These are phyloP conservation scores for Diaporthe amygdali DNA, from an alignment of 2,329 filamentous ascomycete genomes.

Conservation along the genomic window DNA sequence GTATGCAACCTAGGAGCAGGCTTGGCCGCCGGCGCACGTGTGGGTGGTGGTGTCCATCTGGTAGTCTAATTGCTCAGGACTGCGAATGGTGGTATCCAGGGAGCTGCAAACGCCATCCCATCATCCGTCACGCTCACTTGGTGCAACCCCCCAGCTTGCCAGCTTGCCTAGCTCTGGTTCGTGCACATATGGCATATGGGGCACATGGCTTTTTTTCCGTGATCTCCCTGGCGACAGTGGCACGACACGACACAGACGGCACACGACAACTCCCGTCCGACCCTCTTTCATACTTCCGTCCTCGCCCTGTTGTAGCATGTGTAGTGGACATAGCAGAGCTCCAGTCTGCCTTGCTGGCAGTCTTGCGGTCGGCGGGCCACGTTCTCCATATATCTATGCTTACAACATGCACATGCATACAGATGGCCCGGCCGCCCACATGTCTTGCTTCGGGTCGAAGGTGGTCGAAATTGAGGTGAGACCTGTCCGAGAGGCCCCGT, in stretches of 20 bases:
- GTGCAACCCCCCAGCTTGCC: neutral
- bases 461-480: conserved; percentile 11
- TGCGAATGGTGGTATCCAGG: neutral
- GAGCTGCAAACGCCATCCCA: neutral
- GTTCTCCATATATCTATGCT: neutral
- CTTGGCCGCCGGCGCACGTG: neutral
- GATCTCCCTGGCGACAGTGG: conserved; percentile 7
- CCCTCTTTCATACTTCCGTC: neutral
- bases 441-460: neutral
- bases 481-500: neutral
- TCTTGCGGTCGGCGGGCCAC: neutral
- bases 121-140: neutral
- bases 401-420: neutral
- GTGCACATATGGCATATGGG: neutral
- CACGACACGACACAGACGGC: neutral
- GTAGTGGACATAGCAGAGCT: no score
- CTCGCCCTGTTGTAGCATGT: neutral
- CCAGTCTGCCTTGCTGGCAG: no score
- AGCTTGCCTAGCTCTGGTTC: neutral
- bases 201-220: conserved; percentile 7
- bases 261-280: neutral
- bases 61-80: neutral
- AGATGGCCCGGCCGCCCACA: neutral
- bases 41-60: neutral
- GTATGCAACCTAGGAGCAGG: no score